These are phyloP conservation scores for Babesia divergens DNA, from an alignment of 169 alveolate genomes.

Conservation along the genomic window DNA sequence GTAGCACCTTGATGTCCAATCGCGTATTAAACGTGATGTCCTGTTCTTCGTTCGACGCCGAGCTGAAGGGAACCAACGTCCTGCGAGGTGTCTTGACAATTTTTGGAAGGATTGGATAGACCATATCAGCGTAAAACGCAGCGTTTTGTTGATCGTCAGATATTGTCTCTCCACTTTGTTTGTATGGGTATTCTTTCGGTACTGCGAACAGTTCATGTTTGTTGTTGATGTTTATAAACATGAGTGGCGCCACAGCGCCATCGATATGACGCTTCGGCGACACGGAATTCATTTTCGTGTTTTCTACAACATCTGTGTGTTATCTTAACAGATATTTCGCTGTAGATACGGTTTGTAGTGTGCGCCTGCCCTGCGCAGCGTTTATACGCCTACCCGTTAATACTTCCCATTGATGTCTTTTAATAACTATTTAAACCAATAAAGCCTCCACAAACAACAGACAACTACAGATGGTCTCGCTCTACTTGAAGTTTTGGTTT, in stretches of 20 bases:
- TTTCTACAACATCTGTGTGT: not conserved
- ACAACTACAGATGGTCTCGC: no score
- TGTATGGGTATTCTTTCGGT: constrained; percentile 59
- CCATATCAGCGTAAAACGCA: constrained; percentile 8
- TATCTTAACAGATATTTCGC: not conserved
- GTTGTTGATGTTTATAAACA: constrained; percentile 42
- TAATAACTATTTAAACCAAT: no score
- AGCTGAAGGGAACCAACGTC: constrained; percentile 49
- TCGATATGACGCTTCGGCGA: constrained; percentile 3
- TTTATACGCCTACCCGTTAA: no score
- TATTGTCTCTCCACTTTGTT: not conserved
- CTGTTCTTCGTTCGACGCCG: constrained; percentile 2
- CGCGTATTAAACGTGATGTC: not conserved
- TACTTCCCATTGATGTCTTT: no score
- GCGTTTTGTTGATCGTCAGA: not conserved
- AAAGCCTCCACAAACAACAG: no score
- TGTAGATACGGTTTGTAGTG: not conserved
- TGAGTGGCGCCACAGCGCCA: constrained; percentile 5
- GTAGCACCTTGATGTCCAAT: constrained; percentile 17
- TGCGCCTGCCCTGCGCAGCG: not conserved
- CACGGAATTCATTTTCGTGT: not conserved
- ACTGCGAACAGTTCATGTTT: constrained; percentile 32
- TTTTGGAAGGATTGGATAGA: constrained; percentile 55
- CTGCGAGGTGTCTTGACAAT: constrained; percentile 50
- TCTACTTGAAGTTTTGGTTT: no score